These are phyloP conservation scores for Kwoniella botswanensis DNA, from an alignment of 768 basidiomycete species.

Conservation along the genomic window DNA sequence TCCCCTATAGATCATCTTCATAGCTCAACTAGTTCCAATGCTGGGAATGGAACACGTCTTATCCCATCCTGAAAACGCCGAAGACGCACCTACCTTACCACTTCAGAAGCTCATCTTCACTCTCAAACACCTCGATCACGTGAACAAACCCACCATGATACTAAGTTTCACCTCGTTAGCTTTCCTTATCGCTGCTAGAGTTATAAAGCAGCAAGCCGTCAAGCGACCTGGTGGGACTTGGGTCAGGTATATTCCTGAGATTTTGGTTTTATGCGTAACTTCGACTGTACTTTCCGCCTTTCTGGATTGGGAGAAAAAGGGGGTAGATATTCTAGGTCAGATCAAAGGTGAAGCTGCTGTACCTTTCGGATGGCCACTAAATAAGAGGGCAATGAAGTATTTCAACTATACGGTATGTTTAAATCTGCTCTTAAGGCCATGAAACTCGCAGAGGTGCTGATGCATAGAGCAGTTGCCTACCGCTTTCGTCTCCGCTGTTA, in stretches of 20 bases:
- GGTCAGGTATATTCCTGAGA: slow-evolving; percentile 85
- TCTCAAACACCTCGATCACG: slow-evolving; percentile 61
- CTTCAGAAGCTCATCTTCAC: slow-evolving; percentile 80
- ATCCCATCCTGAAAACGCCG: slow-evolving; percentile 32
- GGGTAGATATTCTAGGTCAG: slow-evolving; percentile 81
- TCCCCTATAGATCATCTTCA: slow-evolving; percentile 71
- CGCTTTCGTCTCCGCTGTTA: slow-evolving; percentile 73
- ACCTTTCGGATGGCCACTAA: slow-evolving; percentile 75
- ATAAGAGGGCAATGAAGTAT: slow-evolving; percentile 66
- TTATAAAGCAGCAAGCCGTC: slow-evolving; percentile 59
- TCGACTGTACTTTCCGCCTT: slow-evolving; percentile 78
- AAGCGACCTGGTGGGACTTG: slow-evolving; percentile 65
- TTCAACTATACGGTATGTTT: slow-evolving; percentile 67
- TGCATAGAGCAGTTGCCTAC: slow-evolving; percentile 50
- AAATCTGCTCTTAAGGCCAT: background rate
- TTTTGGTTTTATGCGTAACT: slow-evolving; percentile 80
- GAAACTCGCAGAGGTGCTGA: background rate
- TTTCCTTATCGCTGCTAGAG: slow-evolving; percentile 68
- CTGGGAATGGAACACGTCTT: slow-evolving; percentile 68
- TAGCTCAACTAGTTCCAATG: slow-evolving; percentile 78
- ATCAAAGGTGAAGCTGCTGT: slow-evolving; percentile 66
- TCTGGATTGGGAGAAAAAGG: slow-evolving; percentile 75
- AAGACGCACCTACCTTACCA: slow-evolving; percentile 65
- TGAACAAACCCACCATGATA: slow-evolving; percentile 70
- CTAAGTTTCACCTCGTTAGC: slow-evolving; percentile 76